A percentile compares a stretch with the other conserved stretches of the same genome.
Evolutionary conservation across 148 eudicot species (phyloP).

Genomic region (Chenopodium album): DNA sequence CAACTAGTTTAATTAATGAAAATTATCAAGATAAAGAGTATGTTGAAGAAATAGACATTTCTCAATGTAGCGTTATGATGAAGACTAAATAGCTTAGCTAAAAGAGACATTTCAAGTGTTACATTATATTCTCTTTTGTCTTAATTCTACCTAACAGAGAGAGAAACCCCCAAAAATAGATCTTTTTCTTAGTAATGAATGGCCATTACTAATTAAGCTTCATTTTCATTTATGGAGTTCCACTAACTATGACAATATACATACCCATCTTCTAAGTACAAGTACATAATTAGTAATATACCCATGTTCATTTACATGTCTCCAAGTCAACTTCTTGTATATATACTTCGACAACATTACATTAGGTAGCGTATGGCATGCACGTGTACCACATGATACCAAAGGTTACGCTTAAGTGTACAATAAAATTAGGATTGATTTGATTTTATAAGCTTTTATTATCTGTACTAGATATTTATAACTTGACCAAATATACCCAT

Average conservation of each 20-base stretch:
- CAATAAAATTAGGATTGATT: too few relatives aligned
- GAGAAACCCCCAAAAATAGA: not conserved
- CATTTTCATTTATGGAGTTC: constrained; percentile 21
- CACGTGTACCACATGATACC: not conserved
- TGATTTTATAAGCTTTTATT: too few relatives aligned
- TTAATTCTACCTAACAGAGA: constrained; percentile 24
- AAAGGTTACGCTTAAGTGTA: not conserved
- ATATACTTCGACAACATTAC: not conserved
- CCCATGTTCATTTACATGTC: not conserved
- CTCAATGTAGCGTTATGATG: not conserved
- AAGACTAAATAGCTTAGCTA: constrained; percentile 25
- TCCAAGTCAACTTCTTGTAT: constrained; percentile 24
- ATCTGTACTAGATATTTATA: not conserved
- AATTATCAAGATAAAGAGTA: constrained; percentile 3
- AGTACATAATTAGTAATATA: not conserved
- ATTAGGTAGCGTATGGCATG: not conserved
- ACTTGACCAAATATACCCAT: not conserved
- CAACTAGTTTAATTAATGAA: constrained; percentile 15
- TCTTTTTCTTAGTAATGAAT: constrained; percentile 12
- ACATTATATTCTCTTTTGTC: constrained; percentile 19
- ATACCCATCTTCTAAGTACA: not conserved
- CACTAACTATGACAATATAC: constrained; percentile 13
- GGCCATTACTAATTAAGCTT: constrained; percentile 9
- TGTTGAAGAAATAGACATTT: constrained; percentile 11
- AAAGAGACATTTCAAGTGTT: constrained; percentile 8